These are phyloP conservation scores for Phaeodactylum tricornutum DNA, from an alignment of 108 stramenopile genomes.

Conservation along the genomic window DNA sequence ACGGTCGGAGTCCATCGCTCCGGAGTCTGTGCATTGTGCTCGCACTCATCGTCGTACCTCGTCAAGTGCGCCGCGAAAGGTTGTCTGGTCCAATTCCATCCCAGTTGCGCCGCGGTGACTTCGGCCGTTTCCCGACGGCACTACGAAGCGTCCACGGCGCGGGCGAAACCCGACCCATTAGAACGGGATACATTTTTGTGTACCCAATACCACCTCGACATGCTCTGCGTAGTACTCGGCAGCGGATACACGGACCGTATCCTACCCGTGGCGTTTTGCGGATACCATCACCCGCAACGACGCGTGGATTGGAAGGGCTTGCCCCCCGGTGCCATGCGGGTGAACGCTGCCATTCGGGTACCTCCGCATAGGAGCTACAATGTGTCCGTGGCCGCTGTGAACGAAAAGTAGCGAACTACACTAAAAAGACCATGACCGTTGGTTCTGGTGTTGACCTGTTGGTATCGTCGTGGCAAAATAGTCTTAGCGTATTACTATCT, in stretches of 20 bases:
- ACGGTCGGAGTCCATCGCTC: neutral
- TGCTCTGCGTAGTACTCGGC: conserved; percentile 12
- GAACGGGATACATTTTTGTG: conserved; percentile 34
- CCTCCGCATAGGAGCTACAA: too few species aligned
- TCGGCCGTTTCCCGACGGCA: conserved; percentile 16
- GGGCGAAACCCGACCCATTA: conserved; percentile 7
- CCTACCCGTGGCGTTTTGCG: conserved; percentile 66
- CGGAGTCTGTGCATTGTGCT: conserved; percentile 47
- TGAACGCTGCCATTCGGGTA: conserved; percentile 7
- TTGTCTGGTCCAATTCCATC: conserved; percentile 61
- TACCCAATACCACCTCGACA: conserved; percentile 40
- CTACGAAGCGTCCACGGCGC: conserved; percentile 1
- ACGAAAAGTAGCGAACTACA: too few species aligned
- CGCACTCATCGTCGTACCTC: conserved; percentile 12
- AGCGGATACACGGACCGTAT: conserved; percentile 1
- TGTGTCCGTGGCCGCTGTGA: too few species aligned
- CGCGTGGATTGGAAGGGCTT: conserved; percentile 34
- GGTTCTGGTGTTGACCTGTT: too few species aligned
- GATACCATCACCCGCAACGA: conserved; percentile 57
- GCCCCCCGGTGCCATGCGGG: conserved; percentile 32
- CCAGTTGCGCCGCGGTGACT: conserved; percentile 64
- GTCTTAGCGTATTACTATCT: too few species aligned
- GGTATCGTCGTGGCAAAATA: too few species aligned
- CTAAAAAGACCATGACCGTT: too few species aligned
- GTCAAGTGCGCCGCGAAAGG: conserved; percentile 56